Evolutionary conservation across 2,329 filamentous ascomycete genomes (phyloP).

Genomic region (Xylariaceae sp.): DNA sequence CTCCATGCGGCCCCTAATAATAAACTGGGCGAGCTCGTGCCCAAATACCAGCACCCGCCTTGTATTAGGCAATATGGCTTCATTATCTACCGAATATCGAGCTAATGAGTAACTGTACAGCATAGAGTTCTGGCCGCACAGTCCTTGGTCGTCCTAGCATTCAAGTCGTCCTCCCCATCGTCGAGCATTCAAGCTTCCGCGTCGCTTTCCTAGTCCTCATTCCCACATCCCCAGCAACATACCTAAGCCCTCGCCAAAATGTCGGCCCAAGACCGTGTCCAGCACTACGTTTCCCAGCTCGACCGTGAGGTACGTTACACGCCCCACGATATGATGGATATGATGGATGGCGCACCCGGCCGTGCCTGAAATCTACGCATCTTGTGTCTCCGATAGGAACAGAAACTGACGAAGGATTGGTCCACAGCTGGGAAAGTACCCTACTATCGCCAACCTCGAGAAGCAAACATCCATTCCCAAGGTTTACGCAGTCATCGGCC

Average conservation of each 20-base stretch:
- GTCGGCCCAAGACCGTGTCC: constrained; percentile 71
- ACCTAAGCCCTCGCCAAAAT: constrained; percentile 42
- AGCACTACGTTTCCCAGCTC: constrained; percentile 71
- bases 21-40: constrained; percentile 13
- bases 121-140: no score
- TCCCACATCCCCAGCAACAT: constrained; percentile 7
- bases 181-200: constrained; percentile 14
- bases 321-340: no score
- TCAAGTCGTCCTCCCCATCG: constrained; percentile 22
- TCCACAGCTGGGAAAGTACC: constrained; percentile 75
- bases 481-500: constrained; percentile 74
- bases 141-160: no score
- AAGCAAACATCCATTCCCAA: constrained; percentile 78
- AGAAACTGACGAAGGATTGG: constrained; percentile 19
- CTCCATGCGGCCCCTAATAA: background rate
- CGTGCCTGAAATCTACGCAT: no score
- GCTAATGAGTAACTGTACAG: constrained; percentile 21
- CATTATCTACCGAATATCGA: constrained; percentile 20
- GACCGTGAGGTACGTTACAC: constrained; percentile 74
- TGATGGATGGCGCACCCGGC: no score
- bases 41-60: constrained; percentile 5
- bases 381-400: constrained; percentile 17
- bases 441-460: constrained; percentile 77
- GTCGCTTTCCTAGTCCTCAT: constrained; percentile 4
- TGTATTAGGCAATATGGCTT: constrained; percentile 22